Percentiles rank a stretch among this genome's conserved stretches.
Evolutionary conservation across 2,329 filamentous ascomycete species (phyloP).

Genomic region (Stagonosporopsis tanaceti): DNA sequence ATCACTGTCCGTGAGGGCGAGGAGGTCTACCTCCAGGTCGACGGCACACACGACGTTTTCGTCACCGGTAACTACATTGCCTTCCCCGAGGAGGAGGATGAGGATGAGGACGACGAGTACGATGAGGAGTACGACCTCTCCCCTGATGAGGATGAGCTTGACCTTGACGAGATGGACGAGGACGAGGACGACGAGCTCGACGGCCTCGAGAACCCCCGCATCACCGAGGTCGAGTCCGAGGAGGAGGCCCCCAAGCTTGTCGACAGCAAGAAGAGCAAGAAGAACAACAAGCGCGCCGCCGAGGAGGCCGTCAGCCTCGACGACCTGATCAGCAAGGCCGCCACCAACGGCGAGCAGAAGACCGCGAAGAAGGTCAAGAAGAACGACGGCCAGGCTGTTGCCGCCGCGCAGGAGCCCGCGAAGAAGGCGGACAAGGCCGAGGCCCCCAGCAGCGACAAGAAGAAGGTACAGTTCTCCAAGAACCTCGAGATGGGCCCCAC

Average conservation of each 20-base stretch:
- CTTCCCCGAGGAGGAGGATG: slow-evolving; percentile 67
- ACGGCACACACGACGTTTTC: slow-evolving; percentile 87
- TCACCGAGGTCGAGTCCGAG: slow-evolving; percentile 84
- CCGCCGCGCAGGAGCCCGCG: slow-evolving; percentile 61
- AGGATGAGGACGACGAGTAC: slow-evolving; percentile 67
- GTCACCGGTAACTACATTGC: slow-evolving; percentile 97
- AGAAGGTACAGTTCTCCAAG: slow-evolving; percentile 99
- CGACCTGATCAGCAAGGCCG: slow-evolving; percentile 80
- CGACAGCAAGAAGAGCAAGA: slow-evolving; percentile 57
- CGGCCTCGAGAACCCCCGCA: slow-evolving; percentile 77
- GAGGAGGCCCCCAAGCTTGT: slow-evolving; percentile 68
- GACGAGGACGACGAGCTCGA: slow-evolving; percentile 60
- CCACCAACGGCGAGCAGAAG: slow-evolving; percentile 82
- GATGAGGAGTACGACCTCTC: slow-evolving; percentile 76
- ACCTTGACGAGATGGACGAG: slow-evolving; percentile 55
- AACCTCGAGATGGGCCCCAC: slow-evolving; percentile 97
- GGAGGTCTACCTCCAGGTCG: slow-evolving; percentile 89
- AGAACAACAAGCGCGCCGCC: slow-evolving; percentile 91
- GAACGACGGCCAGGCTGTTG: slow-evolving; percentile 89
- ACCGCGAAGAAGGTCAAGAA: slow-evolving; percentile 98
- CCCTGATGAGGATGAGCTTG: slow-evolving; percentile 80
- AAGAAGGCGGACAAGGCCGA: slow-evolving; percentile 60
- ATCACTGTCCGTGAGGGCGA: slow-evolving; percentile 90
- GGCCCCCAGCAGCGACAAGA: slow-evolving; percentile 63
- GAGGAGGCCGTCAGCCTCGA: slow-evolving; percentile 73